Base-by-base conservation (phyloP, 148 eudicot species). In the Nepenthes gracilis region DNA sequence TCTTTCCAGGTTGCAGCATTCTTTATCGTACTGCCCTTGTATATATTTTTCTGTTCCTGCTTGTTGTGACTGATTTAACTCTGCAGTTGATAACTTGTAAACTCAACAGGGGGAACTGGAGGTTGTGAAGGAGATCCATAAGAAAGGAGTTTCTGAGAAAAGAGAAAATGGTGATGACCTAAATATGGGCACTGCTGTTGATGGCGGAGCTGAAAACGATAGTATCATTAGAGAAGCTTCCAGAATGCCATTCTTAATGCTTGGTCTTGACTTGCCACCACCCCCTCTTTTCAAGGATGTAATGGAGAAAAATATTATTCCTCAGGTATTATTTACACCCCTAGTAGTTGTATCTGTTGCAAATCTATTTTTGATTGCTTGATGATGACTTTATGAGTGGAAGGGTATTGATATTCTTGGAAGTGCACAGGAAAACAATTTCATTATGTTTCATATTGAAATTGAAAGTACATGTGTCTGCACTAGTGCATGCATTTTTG, bases 221-320 rank as follows among this genome's bases (percentile, higher is more conserved):
- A 74, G 73, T 62, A 64, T 67, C 67, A 65, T 61, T 43, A 70
- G 62, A 54, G 92, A 93, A 73, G 81, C 83, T 51, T 86, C 85
- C 70, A 88, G 78, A 63, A 88, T 88, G 99, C 89, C 91, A 40
- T 88, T 93, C 67, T 58, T 93, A 63, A 88, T 88, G 99, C 95
- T 93, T 68, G 95, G 96, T 47, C 83, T 93, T 78, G 98, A 93
- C 75, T 78, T 93, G 73, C 96, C 95, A 1, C 98, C 98, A 2
- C 98, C 96, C 2, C 98, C 98, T 1, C 89, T 93, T 63, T 93
- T 93, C 57, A 74, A 79, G 62, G 98, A 93, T 70, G 87, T 88
- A 55, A 88, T 93, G 96, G 98, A 93, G 72, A 93, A 88, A 59
- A 88, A 93, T 58, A 93, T 88, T 12, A 93, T 93, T 7, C 98